phyloP scores from a whole-genome alignment of 1,284 basidiomycete species.

The Afroboletus lepidellus region DNA sequence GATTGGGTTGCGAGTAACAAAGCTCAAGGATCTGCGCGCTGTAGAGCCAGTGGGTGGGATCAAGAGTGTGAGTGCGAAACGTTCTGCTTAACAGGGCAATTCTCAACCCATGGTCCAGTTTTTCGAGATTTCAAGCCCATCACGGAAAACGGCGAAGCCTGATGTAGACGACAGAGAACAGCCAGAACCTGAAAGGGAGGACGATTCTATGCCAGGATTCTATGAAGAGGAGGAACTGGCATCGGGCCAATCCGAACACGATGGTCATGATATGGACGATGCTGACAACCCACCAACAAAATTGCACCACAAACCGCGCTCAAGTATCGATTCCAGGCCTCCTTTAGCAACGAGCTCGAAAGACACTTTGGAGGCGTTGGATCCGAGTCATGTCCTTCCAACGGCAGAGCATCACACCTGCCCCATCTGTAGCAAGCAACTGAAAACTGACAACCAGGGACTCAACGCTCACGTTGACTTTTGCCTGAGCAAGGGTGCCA shows the following conservation, averaged over 20 bases:
- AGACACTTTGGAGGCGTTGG: conserved; percentile 2
- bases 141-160: conserved; percentile 43
- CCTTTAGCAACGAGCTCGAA: background rate
- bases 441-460: conserved; percentile 62
- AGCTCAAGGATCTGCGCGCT: conserved; percentile 73
- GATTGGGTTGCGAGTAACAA: conserved; percentile 81
- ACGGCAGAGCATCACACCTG: conserved; percentile 39
- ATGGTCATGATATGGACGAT: conserved; percentile 23
- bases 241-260: conserved; percentile 14
- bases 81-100: background rate
- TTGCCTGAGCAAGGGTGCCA: conserved; percentile 69
- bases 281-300: conserved; percentile 6
- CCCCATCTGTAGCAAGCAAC: conserved; percentile 59
- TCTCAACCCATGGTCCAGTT: conserved; percentile 45
- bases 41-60: conserved; percentile 51
- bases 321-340: background rate
- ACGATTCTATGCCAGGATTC: conserved; percentile 54
- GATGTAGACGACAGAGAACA: conserved; percentile 14
- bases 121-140: conserved; percentile 43
- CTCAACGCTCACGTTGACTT: conserved; percentile 77
- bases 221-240: conserved; percentile 45
- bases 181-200: conserved; percentile 33
- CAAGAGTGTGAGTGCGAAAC: conserved; percentile 51
- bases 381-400: conserved; percentile 1
- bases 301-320: conserved; percentile 18